Conservation (phyloP, 139 green algal genomes). For the Tetradesmus obliquus region DNA sequence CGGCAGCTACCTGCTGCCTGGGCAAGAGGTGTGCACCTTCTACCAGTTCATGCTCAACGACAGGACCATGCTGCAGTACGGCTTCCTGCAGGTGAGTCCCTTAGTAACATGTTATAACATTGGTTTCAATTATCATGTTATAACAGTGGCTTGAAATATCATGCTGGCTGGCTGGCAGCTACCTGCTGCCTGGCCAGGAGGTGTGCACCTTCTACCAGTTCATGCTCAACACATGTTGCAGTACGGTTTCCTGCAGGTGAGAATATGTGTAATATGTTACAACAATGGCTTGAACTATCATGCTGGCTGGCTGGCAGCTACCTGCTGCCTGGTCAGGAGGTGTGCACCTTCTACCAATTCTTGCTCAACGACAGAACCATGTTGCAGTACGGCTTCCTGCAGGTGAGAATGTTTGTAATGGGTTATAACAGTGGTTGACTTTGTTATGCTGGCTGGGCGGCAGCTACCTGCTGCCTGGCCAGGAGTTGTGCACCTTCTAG, state of each 20-base stretch:
- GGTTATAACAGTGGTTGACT: no score
- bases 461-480: background rate
- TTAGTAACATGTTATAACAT: no score
- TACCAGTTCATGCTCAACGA: conserved; percentile 10
- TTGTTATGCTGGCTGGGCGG: background rate
- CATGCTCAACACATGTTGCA: conserved; percentile 14
- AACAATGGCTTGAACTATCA: no score
- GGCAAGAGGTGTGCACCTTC: conserved; percentile 10
- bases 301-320: background rate
- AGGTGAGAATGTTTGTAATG: background rate
- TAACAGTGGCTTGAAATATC: no score
- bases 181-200: background rate
- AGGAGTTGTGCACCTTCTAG: background rate
- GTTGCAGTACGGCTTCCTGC: background rate
- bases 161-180: background rate
- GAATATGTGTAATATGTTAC: background rate
- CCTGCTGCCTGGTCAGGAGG: background rate
- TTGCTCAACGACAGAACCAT: background rate
- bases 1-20: background rate
- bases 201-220: conserved; percentile 11
- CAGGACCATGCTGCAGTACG: conserved; percentile 3
- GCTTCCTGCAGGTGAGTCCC: background rate
- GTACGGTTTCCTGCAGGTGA: background rate
- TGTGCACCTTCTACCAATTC: background rate
- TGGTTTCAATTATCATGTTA: no score